Percentiles rank a stretch among this genome's conserved stretches.
Conservation (phyloP, 768 basidiomycete genomes). For the Sarcodon aspratus region DNA sequence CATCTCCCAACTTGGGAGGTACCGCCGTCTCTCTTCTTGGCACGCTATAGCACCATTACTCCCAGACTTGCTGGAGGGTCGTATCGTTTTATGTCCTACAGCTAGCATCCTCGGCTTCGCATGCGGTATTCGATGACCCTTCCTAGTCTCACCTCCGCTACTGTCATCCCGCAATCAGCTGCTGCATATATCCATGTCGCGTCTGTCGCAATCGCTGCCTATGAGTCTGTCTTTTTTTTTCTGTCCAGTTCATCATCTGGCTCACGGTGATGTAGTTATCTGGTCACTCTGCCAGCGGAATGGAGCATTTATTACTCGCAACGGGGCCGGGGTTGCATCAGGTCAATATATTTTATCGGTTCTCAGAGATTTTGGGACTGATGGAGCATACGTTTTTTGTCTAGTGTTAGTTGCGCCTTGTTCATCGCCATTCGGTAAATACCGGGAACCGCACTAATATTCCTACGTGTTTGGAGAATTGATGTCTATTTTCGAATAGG, state of each 20-base stretch:
- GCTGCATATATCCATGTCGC: neutral
- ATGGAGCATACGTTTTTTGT: neutral
- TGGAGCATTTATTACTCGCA: conserved; percentile 13
- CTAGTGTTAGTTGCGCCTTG: conserved; percentile 19
- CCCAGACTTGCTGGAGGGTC: too few relatives aligned
- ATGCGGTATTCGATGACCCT: too few relatives aligned
- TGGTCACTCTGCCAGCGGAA: conserved; percentile 16
- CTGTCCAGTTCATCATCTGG: neutral
- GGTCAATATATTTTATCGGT: neutral
- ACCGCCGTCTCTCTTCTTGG: too few relatives aligned
- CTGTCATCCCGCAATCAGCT: too few relatives aligned
- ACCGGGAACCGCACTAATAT: neutral
- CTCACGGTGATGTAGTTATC: conserved; percentile 6
- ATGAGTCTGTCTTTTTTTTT: neutral
- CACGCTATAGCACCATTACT: too few relatives aligned
- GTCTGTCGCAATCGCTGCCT: neutral
- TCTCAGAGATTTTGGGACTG: too few relatives aligned
- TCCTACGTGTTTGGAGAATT: too few relatives aligned
- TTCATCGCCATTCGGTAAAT: conserved; percentile 40
- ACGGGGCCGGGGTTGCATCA: conserved; percentile 5
- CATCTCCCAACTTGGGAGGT: too few relatives aligned
- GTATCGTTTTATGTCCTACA: too few relatives aligned
- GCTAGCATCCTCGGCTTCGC: too few relatives aligned
- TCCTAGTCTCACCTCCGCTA: too few relatives aligned
- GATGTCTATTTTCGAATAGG: conserved; percentile 1